Evolutionary conservation across 2,329 filamentous ascomycete species (phyloP).

Genomic region (Nannizzia gypsea): DNA sequence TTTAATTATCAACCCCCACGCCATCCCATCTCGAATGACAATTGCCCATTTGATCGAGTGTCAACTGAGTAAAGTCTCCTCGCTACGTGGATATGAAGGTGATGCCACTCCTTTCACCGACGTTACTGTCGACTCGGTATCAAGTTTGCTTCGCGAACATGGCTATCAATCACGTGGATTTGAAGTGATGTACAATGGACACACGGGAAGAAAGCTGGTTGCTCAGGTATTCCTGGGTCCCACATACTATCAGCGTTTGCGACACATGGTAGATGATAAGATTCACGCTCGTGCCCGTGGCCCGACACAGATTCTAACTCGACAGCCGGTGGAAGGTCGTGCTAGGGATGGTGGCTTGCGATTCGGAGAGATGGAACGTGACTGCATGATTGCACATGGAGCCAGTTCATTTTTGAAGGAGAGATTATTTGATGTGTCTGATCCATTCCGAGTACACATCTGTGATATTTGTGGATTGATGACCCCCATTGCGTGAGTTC

Average conservation of each 20-base stretch:
- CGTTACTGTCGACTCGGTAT: slow-evolving; percentile 89
- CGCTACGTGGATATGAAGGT: slow-evolving; percentile 86
- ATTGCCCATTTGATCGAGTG: slow-evolving; percentile 99
- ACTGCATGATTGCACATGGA: slow-evolving; percentile 99
- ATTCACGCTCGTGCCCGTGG: slow-evolving; percentile 97
- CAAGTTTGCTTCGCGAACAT: slow-evolving; percentile 69
- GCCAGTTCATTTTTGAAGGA: slow-evolving; percentile 96
- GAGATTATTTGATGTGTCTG: slow-evolving; percentile 89
- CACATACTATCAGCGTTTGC: slow-evolving; percentile 95
- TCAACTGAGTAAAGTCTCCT: slow-evolving; percentile 88
- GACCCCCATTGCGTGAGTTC: slow-evolving; percentile 93
- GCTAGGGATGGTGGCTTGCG: slow-evolving; percentile 93
- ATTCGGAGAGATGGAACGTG: slow-evolving; percentile 99
- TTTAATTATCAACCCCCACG: slow-evolving; percentile 97
- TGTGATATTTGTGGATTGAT: slow-evolving; percentile 98
- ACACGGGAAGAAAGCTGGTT: slow-evolving; percentile 85
- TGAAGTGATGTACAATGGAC: slow-evolving; percentile 97
- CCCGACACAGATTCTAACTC: slow-evolving; percentile 90
- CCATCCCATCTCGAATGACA: slow-evolving; percentile 99
- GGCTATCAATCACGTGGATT: slow-evolving; percentile 97
- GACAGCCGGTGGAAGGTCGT: slow-evolving; percentile 96
- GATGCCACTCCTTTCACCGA: slow-evolving; percentile 97
- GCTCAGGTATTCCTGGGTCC: slow-evolving; percentile 95
- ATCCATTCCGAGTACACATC: slow-evolving; percentile 95
- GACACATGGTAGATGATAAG: slow-evolving; percentile 99